phyloP scores from a whole-genome alignment of 2,329 filamentous ascomycete species.

The Botrytis squamosa region DNA sequence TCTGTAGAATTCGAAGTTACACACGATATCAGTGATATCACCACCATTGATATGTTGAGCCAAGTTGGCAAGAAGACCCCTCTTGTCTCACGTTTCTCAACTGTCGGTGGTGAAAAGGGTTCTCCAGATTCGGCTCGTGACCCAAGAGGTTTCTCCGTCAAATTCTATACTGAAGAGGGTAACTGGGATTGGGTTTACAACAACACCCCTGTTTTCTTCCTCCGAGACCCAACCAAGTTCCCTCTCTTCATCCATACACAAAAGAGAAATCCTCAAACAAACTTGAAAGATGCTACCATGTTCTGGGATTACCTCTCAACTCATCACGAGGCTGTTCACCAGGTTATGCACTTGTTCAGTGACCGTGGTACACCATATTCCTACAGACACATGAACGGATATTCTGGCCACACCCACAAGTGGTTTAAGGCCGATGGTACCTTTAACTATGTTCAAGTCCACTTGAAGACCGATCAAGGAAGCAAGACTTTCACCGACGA shows the following conservation, averaged over 20 bases:
- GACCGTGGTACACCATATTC: constrained; percentile 66
- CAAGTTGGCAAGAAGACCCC: constrained; percentile 68
- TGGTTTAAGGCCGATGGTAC: constrained; percentile 63
- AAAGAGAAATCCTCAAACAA: constrained; percentile 71
- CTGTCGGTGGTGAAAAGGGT: constrained; percentile 68
- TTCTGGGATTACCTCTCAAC: constrained; percentile 53
- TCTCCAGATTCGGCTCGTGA: constrained; percentile 67
- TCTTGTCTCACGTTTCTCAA: constrained; percentile 65
- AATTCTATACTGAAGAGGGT: constrained; percentile 70
- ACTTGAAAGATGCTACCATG: constrained; percentile 60
- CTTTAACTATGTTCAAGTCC: constrained; percentile 65
- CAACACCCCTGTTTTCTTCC: constrained; percentile 76
- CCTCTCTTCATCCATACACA: constrained; percentile 75
- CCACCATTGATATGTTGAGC: constrained; percentile 42
- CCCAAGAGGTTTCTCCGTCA: constrained; percentile 66
- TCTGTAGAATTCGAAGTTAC: constrained; percentile 36
- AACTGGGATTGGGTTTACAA: constrained; percentile 74
- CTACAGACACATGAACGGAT: constrained; percentile 66
- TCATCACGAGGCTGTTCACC: constrained; percentile 62
- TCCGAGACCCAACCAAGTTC: constrained; percentile 73
- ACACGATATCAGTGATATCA: constrained; percentile 36
- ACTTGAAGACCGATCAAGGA: constrained; percentile 63
- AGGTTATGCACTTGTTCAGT: constrained; percentile 64
- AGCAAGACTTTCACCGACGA: constrained; percentile 58
- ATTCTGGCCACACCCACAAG: constrained; percentile 66